Percentiles rank a stretch among this genome's conserved stretches.
These are phyloP conservation scores for Saccharum hybrid DNA, from an alignment of 202 grass and related monocot species.

Conservation along the genomic window DNA sequence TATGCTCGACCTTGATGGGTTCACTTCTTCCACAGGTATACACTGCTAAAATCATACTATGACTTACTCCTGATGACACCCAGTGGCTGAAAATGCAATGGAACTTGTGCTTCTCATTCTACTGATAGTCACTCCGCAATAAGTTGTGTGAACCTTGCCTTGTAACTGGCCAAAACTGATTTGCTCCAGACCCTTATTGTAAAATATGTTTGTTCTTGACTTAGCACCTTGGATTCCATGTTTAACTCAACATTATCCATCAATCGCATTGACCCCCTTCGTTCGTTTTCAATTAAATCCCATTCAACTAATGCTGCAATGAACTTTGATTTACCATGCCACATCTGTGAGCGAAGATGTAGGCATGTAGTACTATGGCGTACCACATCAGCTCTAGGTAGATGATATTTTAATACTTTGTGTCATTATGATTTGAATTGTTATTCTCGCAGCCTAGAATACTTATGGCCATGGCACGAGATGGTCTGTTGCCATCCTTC, in stretches of 20 bases:
- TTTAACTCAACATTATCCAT: background rate
- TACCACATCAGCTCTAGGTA: background rate
- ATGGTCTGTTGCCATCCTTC: constrained; percentile 88
- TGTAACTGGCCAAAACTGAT: constrained; percentile 7
- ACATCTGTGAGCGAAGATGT: background rate
- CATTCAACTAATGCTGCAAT: background rate
- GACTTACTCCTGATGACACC: constrained; percentile 24
- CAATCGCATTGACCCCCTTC: background rate
- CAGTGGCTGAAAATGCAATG: constrained; percentile 12
- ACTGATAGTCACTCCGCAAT: background rate
- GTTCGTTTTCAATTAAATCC: background rate
- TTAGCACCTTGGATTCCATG: background rate
- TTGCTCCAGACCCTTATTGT: constrained; percentile 7
- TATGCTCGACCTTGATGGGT: constrained; percentile 97
- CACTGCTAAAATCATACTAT: constrained; percentile 20
- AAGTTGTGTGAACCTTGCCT: constrained; percentile 4
- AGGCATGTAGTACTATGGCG: background rate
- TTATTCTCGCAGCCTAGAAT: constrained; percentile 82
- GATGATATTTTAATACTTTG: background rate
- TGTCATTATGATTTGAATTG: background rate
- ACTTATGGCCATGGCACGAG: constrained; percentile 98
- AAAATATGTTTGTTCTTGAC: background rate
- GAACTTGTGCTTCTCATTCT: background rate
- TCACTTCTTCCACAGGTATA: constrained; percentile 97
- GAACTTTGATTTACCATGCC: constrained; percentile 1